Percentiles rank a stretch among this genome's conserved stretches.
These are phyloP conservation scores for Aureobasidium sp. DNA, from an alignment of 2,329 filamentous ascomycete genomes.

Conservation along the genomic window DNA sequence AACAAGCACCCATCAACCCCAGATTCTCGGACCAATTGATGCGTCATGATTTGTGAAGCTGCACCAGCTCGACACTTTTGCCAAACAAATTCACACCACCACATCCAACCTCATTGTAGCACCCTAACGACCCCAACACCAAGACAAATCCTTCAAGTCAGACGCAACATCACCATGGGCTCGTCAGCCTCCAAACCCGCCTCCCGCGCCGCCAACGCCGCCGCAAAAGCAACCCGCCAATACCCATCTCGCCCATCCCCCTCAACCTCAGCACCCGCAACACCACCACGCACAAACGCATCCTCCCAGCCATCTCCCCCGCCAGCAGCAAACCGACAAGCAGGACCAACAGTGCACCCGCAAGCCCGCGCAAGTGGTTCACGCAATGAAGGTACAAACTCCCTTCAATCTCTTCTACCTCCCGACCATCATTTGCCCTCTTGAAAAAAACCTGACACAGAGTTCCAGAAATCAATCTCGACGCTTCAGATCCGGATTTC, in stretches of 20 bases:
- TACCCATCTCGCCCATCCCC: slow-evolving; percentile 44
- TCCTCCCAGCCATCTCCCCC: slow-evolving; percentile 22
- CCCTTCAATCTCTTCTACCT: background rate
- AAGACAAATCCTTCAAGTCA: background rate
- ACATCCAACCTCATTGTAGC: background rate
- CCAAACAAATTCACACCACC: no score
- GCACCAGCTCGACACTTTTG: background rate
- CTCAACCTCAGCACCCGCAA: slow-evolving; percentile 24
- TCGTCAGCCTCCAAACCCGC: slow-evolving; percentile 51
- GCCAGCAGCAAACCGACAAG: slow-evolving; percentile 25
- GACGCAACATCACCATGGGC: slow-evolving; percentile 40
- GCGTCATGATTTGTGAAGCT: slow-evolving; percentile 7
- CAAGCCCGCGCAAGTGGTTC: slow-evolving; percentile 32
- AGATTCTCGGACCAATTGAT: background rate
- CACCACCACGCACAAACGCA: slow-evolving; percentile 19
- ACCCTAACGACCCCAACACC: background rate
- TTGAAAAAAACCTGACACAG: background rate
- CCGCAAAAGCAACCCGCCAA: slow-evolving; percentile 46
- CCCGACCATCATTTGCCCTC: background rate
- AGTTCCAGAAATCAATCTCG: slow-evolving; percentile 48
- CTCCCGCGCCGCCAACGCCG: slow-evolving; percentile 33
- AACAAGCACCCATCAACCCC: slow-evolving; percentile 6
- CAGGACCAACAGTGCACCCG: slow-evolving; percentile 38
- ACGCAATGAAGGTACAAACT: slow-evolving; percentile 34
- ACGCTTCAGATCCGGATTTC: slow-evolving; percentile 57